Conservation (phyloP, 768 basidiomycete species). For the Lactarius quietus region DNA sequence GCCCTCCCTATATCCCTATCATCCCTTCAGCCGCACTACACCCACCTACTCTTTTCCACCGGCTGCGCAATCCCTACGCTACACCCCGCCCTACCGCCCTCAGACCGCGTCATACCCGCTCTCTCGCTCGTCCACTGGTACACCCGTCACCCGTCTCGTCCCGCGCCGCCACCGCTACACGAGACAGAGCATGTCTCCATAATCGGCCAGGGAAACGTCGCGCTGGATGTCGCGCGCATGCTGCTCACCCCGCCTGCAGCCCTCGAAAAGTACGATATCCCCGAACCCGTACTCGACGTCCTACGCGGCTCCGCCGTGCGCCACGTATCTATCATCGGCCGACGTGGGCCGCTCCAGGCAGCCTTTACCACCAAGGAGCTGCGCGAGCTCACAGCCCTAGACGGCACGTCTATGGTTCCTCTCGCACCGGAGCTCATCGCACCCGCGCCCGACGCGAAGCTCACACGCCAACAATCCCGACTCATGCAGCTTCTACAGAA, state of each 20-base stretch:
- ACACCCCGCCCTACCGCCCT: constrained; percentile 51
- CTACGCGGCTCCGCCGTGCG: constrained; percentile 59
- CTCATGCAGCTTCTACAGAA: constrained; percentile 56
- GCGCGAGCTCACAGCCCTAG: constrained; percentile 70
- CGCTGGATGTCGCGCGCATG: constrained; percentile 88
- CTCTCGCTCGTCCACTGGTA: constrained; percentile 94
- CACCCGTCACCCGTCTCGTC: constrained; percentile 79
- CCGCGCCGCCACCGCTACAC: constrained; percentile 60
- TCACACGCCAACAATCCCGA: constrained; percentile 63
- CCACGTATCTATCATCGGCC: constrained; percentile 78
- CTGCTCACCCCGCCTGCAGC: constrained; percentile 66
- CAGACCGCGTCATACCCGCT: constrained; percentile 59
- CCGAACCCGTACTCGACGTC: constrained; percentile 64
- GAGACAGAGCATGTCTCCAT: constrained; percentile 69
- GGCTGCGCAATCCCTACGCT: constrained; percentile 70
- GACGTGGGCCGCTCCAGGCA: constrained; percentile 85
- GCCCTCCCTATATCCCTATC: constrained; percentile 55
- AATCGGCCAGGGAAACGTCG: constrained; percentile 94
- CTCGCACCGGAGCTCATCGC: constrained; percentile 47
- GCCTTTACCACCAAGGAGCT: constrained; percentile 93
- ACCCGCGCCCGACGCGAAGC: constrained; percentile 34
- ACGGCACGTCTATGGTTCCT: constrained; percentile 62
- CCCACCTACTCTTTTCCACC: constrained; percentile 81
- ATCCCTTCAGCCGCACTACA: constrained; percentile 67
- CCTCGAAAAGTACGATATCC: constrained; percentile 74